phyloP scores from a whole-genome alignment of 1,284 basidiomycete genomes.

The Sphagnurus paluster region DNA sequence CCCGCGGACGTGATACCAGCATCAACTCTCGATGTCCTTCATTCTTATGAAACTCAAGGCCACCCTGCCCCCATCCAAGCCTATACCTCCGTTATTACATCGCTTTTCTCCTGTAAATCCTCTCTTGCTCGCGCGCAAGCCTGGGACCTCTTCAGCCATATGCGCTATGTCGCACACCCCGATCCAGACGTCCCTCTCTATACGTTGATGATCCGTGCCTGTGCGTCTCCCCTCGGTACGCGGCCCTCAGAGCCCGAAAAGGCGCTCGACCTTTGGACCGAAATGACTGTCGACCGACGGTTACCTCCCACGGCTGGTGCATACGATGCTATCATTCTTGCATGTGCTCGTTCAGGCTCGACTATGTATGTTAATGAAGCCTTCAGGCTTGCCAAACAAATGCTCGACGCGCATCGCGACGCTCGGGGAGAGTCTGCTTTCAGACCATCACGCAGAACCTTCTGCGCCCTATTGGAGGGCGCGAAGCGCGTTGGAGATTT shows the following conservation, averaged over 20 bases:
- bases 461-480: constrained; percentile 84
- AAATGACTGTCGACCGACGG: constrained; percentile 77
- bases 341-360: constrained; percentile 65
- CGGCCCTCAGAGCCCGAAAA: constrained; percentile 78
- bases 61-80: constrained; percentile 61
- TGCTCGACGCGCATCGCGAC: constrained; percentile 75
- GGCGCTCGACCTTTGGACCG: constrained; percentile 90
- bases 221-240: constrained; percentile 52
- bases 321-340: constrained; percentile 84
- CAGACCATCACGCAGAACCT: constrained; percentile 70
- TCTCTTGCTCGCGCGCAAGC: constrained; percentile 68
- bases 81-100: constrained; percentile 63
- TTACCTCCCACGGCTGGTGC: constrained; percentile 67
- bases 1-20: constrained; percentile 47
- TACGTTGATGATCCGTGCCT: constrained; percentile 86
- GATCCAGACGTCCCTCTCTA: constrained; percentile 77
- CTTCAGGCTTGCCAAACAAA: constrained; percentile 77
- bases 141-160: constrained; percentile 94
- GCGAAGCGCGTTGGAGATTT: constrained; percentile 88
- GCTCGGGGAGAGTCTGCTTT: constrained; percentile 56
- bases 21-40: constrained; percentile 58
- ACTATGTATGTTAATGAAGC: constrained; percentile 73
- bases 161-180: constrained; percentile 93
- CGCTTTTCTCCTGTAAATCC: constrained; percentile 54
- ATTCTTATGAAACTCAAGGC: constrained; percentile 62